These are phyloP conservation scores for Salix udensis DNA, from an alignment of 345 rosid species.

Conservation along the genomic window DNA sequence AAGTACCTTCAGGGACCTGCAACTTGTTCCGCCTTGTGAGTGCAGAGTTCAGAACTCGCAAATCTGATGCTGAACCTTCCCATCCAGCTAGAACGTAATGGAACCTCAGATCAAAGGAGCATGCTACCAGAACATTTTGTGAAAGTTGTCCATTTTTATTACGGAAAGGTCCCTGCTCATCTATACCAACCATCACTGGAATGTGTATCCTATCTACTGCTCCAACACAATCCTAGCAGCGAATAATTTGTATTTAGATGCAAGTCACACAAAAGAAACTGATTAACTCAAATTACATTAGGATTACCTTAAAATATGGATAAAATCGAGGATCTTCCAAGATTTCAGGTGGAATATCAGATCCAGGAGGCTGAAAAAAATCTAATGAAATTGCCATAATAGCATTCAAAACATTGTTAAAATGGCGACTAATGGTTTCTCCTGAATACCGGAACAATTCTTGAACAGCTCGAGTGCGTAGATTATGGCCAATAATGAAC, in stretches of 20 bases:
- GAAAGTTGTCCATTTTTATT: conserved; percentile 64
- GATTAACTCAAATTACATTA: neutral
- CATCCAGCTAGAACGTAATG: conserved; percentile 89
- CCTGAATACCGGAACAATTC: conserved; percentile 74
- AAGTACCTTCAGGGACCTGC: conserved; percentile 73
- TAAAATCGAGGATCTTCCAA: conserved; percentile 44
- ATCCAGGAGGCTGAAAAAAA: conserved; percentile 57
- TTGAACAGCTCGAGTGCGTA: conserved; percentile 85
- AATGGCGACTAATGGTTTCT: conserved; percentile 91
- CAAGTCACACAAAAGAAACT: neutral
- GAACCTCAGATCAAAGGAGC: conserved; percentile 78
- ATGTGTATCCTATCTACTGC: conserved; percentile 78
- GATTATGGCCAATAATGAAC: conserved; percentile 79
- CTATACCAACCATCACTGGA: conserved; percentile 87
- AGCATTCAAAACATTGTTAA: conserved; percentile 86
- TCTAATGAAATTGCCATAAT: conserved; percentile 63
- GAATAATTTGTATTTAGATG: conserved; percentile 17
- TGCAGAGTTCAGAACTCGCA: conserved; percentile 68
- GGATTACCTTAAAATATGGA: conserved; percentile 75
- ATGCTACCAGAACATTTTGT: conserved; percentile 78
- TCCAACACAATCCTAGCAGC: conserved; percentile 68
- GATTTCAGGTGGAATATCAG: conserved; percentile 49
- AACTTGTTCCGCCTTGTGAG: conserved; percentile 64
- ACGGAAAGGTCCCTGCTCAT: conserved; percentile 91
- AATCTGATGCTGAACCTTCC: conserved; percentile 94